Evolutionary conservation across 257 asterid genomes (phyloP), one percentile per base, ranked within the genome.

Genomic region (Salvia rosmarinus): DNA sequence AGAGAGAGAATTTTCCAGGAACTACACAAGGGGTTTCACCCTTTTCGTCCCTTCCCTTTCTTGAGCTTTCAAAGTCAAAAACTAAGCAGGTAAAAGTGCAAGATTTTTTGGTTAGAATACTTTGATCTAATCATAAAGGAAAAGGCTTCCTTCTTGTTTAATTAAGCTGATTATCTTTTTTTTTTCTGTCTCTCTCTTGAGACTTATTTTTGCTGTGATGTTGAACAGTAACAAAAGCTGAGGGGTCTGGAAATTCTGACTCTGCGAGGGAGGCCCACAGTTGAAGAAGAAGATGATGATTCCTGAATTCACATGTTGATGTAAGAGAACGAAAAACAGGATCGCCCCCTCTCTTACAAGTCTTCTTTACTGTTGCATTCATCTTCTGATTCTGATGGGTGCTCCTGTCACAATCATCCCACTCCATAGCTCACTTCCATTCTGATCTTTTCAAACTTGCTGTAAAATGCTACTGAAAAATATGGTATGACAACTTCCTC

Each of bases 281-380:
- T 81, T 68, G 74, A 79, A 83, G 89, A 82, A 79, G 88, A 82
- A 79, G 88, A 85, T 66, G 85, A 81, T 83, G 85, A 80, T 82
- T 62, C 83, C 72, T 82, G 71, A 76, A 69, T 80, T 81, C 88
- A 87, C 89, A 81, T 84, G 87, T 84, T 39, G 34, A 37, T 40
- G 52, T 63, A 20, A 39, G 54, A 37, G 50, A 10, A 20, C 49
- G 28, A 9, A 66, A 62, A 80, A 4, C 11, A 68, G 20, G 10
- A 69, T 78, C 70, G 3, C 62, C 21, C 68, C 51, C 65, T 68
- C 81, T 77, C 69, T 43, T 67, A 77, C 64, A 75, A 77, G 73
- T 68, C 78, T 67, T 67, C 40, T 21, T 70, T 2, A 85, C 93
- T 82, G 97, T 84, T 89, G 85, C 83, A 85, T 88, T 87, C 91